phyloP scores from a whole-genome alignment of 192 early-diverging fungal genomes.

The Backusella psychrophila region DNA sequence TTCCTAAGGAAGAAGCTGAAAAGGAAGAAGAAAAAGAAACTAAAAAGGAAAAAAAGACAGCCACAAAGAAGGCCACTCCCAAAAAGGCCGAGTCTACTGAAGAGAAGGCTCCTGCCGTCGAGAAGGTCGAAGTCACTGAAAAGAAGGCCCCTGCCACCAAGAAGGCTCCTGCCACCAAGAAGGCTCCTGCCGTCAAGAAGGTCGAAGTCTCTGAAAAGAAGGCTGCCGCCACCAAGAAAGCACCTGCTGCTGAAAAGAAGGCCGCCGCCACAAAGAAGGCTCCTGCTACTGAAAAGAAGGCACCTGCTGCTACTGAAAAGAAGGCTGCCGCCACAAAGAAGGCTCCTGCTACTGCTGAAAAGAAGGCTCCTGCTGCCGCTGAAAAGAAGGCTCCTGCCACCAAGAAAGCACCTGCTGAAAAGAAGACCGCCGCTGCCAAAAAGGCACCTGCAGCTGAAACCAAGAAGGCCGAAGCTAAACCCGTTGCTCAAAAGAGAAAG shows the following conservation, averaged over 20 bases:
- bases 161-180: no score
- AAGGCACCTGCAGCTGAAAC: not conserved
- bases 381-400: not conserved
- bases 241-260: not conserved
- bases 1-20: conserved; percentile 33
- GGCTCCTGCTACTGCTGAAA: not conserved
- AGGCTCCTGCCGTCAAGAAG: no score
- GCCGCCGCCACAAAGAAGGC: not conserved
- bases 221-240: not conserved
- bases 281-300: not conserved
- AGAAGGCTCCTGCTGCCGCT: not conserved
- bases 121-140: not conserved
- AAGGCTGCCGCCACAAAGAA: not conserved
- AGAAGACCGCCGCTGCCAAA: not conserved
- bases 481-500: no score
- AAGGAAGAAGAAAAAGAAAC: not conserved
- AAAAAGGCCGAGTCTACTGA: not conserved
- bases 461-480: not conserved
- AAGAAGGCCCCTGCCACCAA: no score
- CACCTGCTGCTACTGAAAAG: not conserved
- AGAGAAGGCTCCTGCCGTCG: not conserved
- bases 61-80: not conserved
- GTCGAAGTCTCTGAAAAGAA: no score
- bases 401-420: not conserved
- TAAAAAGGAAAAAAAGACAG: not conserved